Evolutionary conservation across 495 filamentous ascomycete species (phyloP), one percentile per base, ranked within the genome.

Genomic region (Talaromyces stipitatus): DNA sequence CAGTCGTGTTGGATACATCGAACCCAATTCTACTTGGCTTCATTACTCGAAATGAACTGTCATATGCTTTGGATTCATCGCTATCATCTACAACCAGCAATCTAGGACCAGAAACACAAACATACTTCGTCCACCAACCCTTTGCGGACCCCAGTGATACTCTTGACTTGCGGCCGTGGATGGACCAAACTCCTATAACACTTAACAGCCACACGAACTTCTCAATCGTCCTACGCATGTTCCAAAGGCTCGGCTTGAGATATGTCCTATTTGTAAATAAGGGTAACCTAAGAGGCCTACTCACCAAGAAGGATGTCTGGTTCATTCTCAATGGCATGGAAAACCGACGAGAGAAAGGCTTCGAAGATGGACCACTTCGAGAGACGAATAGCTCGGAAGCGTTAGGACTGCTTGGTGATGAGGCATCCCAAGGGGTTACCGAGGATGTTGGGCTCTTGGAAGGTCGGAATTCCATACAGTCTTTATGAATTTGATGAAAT

Each of bases 291-390:
- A 85, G 89, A 67, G 94, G 94, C 1, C 65, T 98, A 47, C 70
- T 97, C 62, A 98, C 95, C 20, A 97, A 97, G 79, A 97, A 98
- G 75, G 94, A 98, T 72, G 85, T 96, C n/a, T 97, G 91, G 88
- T 90, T 88, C 63, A 83, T 96, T 18, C 73, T 98, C 10, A 91
- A 95, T 66, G 88, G 87, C 20, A 83, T 85, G 14, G 87, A 91
- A 62, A 85, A 85, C 46, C 70, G 70, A 16, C 65, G 67, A n/a
- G 64, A 62, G 52, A 72, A 75, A 29, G 63, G 63, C 28, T 50
- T 71, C 20, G 70, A 68, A 48, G 61, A 69, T 8, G 53, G 66
- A 23, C 61, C 73, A 2, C 71, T 74, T 26, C 69, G 71, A 41
- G 72, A 74, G 50, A 61, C 64, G 27, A 61, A 71, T 38, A 65